These are phyloP conservation scores for Cordia subcordata DNA, from an alignment of 257 asterid genomes.

Conservation along the genomic window DNA sequence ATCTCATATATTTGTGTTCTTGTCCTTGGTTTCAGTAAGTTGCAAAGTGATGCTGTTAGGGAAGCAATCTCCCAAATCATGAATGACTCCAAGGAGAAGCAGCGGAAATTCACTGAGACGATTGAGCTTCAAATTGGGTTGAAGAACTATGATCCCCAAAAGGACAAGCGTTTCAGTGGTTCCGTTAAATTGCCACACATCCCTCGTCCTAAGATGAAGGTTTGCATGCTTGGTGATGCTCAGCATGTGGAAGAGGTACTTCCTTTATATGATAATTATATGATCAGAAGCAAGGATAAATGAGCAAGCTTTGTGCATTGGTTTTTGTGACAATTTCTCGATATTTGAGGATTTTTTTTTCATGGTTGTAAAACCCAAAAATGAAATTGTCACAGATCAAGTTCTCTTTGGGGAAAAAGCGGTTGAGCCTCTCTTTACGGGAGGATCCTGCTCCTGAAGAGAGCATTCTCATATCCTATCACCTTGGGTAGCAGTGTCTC, in stretches of 20 bases:
- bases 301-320: no score
- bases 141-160: conserved; percentile 7
- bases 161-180: conserved; percentile 8
- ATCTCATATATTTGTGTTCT: not conserved
- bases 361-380: conserved; percentile 16
- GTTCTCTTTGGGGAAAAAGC: conserved; percentile 13
- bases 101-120: not conserved
- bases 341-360: conserved; percentile 14
- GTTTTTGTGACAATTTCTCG: conserved; percentile 7
- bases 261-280: not conserved
- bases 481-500: conserved; percentile 59
- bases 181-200: conserved; percentile 7
- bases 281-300: not conserved
- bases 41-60: conserved; percentile 7
- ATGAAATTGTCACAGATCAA: conserved; percentile 17
- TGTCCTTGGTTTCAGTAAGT: not conserved
- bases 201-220: conserved; percentile 4
- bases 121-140: conserved; percentile 5
- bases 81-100: not conserved
- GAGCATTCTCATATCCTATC: conserved; percentile 65
- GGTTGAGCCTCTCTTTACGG: conserved; percentile 12
- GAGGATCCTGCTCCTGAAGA: conserved; percentile 21
- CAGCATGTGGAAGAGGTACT: conserved; percentile 6
- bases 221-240: conserved; percentile 8
- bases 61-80: not conserved